These are phyloP conservation scores for Talaromyces sp. DNA, from an alignment of 2,329 filamentous ascomycete genomes.

Conservation along the genomic window DNA sequence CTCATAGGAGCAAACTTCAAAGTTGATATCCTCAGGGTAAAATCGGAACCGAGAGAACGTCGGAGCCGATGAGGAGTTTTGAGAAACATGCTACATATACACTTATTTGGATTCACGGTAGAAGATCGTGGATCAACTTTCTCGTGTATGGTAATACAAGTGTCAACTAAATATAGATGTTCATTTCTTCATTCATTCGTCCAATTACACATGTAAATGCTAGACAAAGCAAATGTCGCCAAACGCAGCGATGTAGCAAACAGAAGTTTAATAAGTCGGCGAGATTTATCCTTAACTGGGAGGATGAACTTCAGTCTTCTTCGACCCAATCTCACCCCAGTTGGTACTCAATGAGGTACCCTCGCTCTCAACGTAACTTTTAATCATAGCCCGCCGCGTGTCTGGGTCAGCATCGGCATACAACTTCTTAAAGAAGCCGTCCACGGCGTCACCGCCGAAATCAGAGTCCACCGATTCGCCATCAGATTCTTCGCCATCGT, in stretches of 20 bases:
- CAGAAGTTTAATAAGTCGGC: background rate
- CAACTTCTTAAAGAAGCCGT: slow-evolving; percentile 86
- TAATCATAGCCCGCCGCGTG: slow-evolving; percentile 92
- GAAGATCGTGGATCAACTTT: too few species aligned
- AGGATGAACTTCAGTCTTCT: slow-evolving; percentile 61
- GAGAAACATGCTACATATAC: too few species aligned
- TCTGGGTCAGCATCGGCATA: slow-evolving; percentile 78
- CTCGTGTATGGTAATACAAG: too few species aligned
- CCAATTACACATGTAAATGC: too few species aligned
- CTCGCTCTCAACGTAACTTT: slow-evolving; percentile 92
- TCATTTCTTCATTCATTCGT: too few species aligned
- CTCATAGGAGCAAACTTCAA: too few species aligned
- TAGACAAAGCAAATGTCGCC: too few species aligned
- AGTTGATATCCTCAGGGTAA: too few species aligned
- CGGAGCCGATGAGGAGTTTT: too few species aligned
- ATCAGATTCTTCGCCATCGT: slow-evolving; percentile 57
- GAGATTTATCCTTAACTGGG: slow-evolving; percentile 10
- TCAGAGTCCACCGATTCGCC: slow-evolving; percentile 49
- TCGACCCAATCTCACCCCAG: slow-evolving; percentile 78
- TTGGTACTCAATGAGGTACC: slow-evolving; percentile 91
- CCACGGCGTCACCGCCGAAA: slow-evolving; percentile 65
- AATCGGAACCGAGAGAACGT: too few species aligned
- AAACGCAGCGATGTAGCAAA: background rate
- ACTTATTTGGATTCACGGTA: too few species aligned
- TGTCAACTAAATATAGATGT: too few species aligned